Conservation (phyloP, 768 basidiomycete species). For the Gymnopilus dilepis region DNA sequence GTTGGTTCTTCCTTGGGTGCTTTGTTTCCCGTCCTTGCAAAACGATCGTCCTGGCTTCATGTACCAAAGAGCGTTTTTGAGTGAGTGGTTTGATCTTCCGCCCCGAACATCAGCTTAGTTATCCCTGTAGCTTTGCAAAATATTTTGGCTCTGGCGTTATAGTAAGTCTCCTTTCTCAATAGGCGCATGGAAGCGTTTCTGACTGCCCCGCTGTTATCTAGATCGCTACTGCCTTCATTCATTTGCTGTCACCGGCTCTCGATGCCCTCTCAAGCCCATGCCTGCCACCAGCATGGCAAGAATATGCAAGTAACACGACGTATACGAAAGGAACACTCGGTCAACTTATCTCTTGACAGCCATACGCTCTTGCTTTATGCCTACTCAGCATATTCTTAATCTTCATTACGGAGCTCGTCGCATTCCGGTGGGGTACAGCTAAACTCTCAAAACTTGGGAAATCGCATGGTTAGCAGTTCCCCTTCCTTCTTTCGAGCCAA, state of each 20-base stretch:
- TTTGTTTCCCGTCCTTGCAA: conserved; percentile 73
- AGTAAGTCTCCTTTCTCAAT: conserved; percentile 44
- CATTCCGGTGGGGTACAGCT: conserved; percentile 85
- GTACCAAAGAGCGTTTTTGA: conserved; percentile 72
- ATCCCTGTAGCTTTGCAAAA: conserved; percentile 69
- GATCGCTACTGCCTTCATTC: conserved; percentile 92
- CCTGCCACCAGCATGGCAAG: conserved; percentile 68
- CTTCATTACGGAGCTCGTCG: conserved; percentile 84
- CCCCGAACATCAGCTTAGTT: conserved; percentile 10
- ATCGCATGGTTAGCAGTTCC: conserved; percentile 53
- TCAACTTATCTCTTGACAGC: conserved; percentile 47
- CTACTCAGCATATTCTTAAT: conserved; percentile 82
- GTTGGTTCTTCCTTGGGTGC: conserved; percentile 63
- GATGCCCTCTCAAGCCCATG: conserved; percentile 74
- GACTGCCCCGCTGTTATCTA: conserved; percentile 31
- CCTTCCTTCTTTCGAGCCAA: not conserved
- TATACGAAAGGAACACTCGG: not conserved
- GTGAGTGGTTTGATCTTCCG: conserved; percentile 44
- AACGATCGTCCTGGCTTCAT: conserved; percentile 51
- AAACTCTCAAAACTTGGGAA: conserved; percentile 72
- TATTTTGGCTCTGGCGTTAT: conserved; percentile 93
- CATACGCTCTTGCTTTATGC: conserved; percentile 82
- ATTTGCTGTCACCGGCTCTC: conserved; percentile 78
- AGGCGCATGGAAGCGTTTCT: conserved; percentile 9
- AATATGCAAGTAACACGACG: conserved; percentile 63